Evolutionary conservation across 441 rosid species (phyloP).

Genomic region (Heliophila coronopifolia): DNA sequence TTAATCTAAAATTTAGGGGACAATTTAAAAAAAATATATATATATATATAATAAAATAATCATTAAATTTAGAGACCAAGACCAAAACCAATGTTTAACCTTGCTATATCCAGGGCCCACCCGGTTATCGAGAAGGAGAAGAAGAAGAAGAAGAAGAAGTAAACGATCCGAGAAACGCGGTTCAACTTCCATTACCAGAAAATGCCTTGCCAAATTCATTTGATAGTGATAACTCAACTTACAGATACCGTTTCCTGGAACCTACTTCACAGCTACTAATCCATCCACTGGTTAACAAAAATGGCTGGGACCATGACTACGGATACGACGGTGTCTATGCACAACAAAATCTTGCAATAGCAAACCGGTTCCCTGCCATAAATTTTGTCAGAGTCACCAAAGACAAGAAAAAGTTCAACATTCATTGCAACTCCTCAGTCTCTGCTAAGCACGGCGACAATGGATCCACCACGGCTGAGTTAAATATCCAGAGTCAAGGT

Average conservation of each 20-base stretch:
- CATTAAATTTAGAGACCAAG: no score
- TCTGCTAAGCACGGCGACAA: constrained; percentile 61
- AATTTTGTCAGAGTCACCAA: constrained; percentile 62
- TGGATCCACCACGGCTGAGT: constrained; percentile 77
- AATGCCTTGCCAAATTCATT: constrained; percentile 74
- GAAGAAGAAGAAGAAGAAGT: no score
- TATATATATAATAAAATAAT: no score
- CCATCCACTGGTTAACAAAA: constrained; percentile 74
- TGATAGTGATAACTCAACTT: constrained; percentile 71
- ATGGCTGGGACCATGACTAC: constrained; percentile 92
- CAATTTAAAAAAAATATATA: no score
- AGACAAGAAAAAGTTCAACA: constrained; percentile 75
- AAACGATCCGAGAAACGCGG: no score
- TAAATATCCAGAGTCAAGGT: constrained; percentile 76
- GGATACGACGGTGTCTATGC: constrained; percentile 73
- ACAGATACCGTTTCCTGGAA: constrained; percentile 73
- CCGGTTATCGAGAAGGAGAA: no score
- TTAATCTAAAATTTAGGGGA: no score
- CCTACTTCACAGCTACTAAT: constrained; percentile 67
- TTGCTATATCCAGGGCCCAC: no score
- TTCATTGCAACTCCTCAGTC: constrained; percentile 72
- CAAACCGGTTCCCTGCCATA: constrained; percentile 51
- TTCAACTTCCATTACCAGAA: constrained; percentile 72
- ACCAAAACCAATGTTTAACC: no score
- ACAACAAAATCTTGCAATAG: constrained; percentile 49